Conservation (phyloP, 75 land plant species). For the Cunninghamia lanceolata region DNA sequence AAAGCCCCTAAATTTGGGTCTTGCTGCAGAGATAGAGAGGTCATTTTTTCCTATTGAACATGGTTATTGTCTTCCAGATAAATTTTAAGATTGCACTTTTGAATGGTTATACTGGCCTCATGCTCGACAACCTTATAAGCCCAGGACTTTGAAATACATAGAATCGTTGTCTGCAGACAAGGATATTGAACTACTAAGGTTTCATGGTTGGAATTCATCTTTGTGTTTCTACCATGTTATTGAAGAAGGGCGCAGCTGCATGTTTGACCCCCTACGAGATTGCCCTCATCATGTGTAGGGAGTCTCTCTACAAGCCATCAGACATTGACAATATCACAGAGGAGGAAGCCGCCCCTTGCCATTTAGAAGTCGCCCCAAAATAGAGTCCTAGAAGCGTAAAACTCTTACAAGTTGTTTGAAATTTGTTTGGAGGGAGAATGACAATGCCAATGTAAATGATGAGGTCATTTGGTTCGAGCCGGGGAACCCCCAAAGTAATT, state of each 20-base stretch:
- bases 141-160: conserved; percentile 63
- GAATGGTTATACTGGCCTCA: conserved; percentile 98
- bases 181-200: conserved; percentile 67
- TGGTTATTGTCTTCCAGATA: conserved; percentile 93
- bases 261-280: conserved; percentile 77
- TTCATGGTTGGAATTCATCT: conserved; percentile 79
- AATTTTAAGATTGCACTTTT: conserved; percentile 93
- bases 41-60: conserved; percentile 98
- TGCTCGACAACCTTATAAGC: conserved; percentile 50
- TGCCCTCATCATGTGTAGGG: conserved; percentile 88
- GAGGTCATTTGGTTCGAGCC: background rate
- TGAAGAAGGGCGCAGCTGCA: conserved; percentile 85
- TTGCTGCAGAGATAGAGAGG: no score
- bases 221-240: conserved; percentile 83
- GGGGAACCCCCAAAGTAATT: background rate
- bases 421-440: background rate
- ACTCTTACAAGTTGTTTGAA: no score
- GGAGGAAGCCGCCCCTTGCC: no score
- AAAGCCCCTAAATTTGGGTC: no score
- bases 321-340: conserved; percentile 67
- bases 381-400: no score
- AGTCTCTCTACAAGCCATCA: conserved; percentile 61
- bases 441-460: background rate
- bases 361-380: no score
- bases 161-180: conserved; percentile 69